Percentiles rank a stretch among this genome's conserved stretches.
phyloP scores from a whole-genome alignment of 1,284 basidiomycete genomes.

The Entoloma clypeatum region DNA sequence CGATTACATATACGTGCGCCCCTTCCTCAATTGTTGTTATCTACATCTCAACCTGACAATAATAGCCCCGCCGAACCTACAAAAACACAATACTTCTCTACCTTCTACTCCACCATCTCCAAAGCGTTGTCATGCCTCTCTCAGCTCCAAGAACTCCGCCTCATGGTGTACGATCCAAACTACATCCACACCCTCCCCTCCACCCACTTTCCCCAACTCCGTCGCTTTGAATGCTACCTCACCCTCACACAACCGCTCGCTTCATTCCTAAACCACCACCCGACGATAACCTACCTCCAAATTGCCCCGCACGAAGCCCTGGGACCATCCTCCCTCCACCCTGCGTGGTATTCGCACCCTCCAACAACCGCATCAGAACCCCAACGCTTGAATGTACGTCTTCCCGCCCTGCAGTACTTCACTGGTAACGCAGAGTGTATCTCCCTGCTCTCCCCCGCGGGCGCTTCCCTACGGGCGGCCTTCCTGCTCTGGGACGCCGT shows the following conservation, averaged over 20 bases:
- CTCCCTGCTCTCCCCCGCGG: slow-evolving; percentile 21
- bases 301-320: slow-evolving; percentile 28
- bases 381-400: no score
- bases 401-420: no score
- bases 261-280: slow-evolving; percentile 32
- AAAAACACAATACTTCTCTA: slow-evolving; percentile 16
- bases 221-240: slow-evolving; percentile 31
- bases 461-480: slow-evolving; percentile 28
- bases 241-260: slow-evolving; percentile 26
- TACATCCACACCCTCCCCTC: slow-evolving; percentile 23
- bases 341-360: no score
- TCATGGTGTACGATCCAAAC: slow-evolving; percentile 28
- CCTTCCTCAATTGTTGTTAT: slow-evolving; percentile 1
- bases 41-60: slow-evolving; percentile 2
- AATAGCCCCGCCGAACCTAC: slow-evolving; percentile 9
- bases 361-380: no score
- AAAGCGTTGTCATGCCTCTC: slow-evolving; percentile 22
- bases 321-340: slow-evolving; percentile 7
- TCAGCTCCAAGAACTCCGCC: slow-evolving; percentile 26
- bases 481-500: slow-evolving; percentile 32
- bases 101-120: slow-evolving; percentile 28
- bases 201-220: slow-evolving; percentile 24
- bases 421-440: slow-evolving; percentile 30
- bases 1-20: slow-evolving; percentile 31
- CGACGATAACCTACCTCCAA: slow-evolving; percentile 29